These are phyloP conservation scores for Fusarium dlaminii DNA, from an alignment of 2,329 filamentous ascomycete species.

Conservation along the genomic window DNA sequence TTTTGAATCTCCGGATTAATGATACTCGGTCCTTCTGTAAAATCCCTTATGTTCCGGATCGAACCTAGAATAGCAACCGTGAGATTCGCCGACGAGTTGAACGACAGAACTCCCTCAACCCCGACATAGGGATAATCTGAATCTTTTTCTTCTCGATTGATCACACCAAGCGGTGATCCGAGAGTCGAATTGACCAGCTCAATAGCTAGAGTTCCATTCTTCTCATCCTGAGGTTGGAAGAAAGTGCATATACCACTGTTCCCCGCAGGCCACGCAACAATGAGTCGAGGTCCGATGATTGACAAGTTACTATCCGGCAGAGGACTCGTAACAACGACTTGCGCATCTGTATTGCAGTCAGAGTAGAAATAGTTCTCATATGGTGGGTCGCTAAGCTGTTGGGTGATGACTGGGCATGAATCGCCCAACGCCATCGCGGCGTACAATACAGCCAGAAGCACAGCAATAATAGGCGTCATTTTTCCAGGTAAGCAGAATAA, in stretches of 20 bases:
- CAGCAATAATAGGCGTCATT: neutral
- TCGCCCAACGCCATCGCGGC: neutral
- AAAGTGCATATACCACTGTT: constrained; percentile 69
- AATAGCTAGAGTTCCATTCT: constrained; percentile 64
- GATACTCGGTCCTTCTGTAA: constrained; percentile 65
- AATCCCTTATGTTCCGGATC: constrained; percentile 70
- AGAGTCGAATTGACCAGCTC: constrained; percentile 60
- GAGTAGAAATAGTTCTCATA: constrained; percentile 74
- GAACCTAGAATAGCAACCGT: constrained; percentile 68
- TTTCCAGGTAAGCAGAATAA: neutral
- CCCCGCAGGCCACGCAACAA: constrained; percentile 71
- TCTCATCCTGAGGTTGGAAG: constrained; percentile 63
- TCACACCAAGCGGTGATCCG: constrained; percentile 56
- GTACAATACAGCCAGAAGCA: neutral
- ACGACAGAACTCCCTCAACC: constrained; percentile 61
- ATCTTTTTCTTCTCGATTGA: constrained; percentile 48
- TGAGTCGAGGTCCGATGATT: constrained; percentile 65
- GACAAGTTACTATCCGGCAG: constrained; percentile 61
- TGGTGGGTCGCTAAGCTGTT: constrained; percentile 61
- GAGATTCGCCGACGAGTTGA: constrained; percentile 67
- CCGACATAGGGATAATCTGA: constrained; percentile 58
- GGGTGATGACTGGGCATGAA: neutral
- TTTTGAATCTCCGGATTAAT: constrained; percentile 64
- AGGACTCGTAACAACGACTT: constrained; percentile 70
- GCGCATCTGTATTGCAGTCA: constrained; percentile 67